Evolutionary conservation across 116 monocot genomes (phyloP).

Genomic region (Dioscorea cayenensis): DNA sequence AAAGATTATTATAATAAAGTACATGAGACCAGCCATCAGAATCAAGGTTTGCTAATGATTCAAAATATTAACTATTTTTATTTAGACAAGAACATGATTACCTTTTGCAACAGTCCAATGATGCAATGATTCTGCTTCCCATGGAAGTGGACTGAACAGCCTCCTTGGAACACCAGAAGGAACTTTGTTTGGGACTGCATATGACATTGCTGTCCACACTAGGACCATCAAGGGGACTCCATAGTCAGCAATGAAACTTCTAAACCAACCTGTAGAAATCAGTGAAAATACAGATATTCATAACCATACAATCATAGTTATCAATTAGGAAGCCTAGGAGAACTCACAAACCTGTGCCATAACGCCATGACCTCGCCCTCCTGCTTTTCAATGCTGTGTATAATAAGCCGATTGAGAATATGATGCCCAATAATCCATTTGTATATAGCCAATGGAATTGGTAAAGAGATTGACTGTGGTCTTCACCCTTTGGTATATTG

Average conservation of each 20-base stretch:
- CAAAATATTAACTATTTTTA: neutral
- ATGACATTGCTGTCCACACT: constrained; percentile 82
- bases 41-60: neutral
- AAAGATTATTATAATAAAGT: neutral
- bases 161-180: constrained; percentile 80
- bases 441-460: constrained; percentile 84
- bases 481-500: constrained; percentile 51
- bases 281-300: neutral
- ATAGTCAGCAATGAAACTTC: constrained; percentile 89
- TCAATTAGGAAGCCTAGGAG: neutral
- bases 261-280: constrained; percentile 64
- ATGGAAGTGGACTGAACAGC: constrained; percentile 75
- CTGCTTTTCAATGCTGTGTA: constrained; percentile 77
- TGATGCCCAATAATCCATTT: constrained; percentile 73
- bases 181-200: constrained; percentile 49
- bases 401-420: constrained; percentile 69
- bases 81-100: constrained; percentile 7
- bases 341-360: constrained; percentile 63
- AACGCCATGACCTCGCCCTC: constrained; percentile 72
- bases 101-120: constrained; percentile 91
- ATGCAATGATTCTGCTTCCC: constrained; percentile 53
- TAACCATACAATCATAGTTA: neutral
- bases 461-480: constrained; percentile 24
- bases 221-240: constrained; percentile 93
- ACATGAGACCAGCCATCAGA: neutral